Evolutionary conservation across 2,329 filamentous ascomycete species (phyloP), one percentile per base, ranked within the genome.

Genomic region (Bretziella fagacearum): DNA sequence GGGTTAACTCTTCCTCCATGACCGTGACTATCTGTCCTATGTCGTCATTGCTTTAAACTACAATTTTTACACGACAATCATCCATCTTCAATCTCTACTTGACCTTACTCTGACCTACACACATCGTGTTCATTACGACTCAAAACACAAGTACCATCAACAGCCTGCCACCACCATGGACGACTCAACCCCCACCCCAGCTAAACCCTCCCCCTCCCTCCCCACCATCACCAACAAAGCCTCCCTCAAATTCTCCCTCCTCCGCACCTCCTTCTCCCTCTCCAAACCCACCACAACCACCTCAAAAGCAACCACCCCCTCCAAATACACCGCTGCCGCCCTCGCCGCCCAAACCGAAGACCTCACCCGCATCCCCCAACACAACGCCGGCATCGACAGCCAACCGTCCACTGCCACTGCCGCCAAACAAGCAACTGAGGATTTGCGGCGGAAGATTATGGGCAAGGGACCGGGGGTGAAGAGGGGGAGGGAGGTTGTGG

Each of bases 91-190:
- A 20, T 6, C 35, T 39, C 3, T 6, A 39, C 18, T 8, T 10
- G 3, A 20, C n/a, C n/a, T n/a, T n/a, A n/a, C n/a, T n/a, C n/a
- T n/a, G n/a, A n/a, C n/a, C n/a, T n/a, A n/a, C 30, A 13, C 18
- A 33, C 30, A n/a, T n/a, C 30, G 30, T 33, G n/a, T 33, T 17
- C n/a, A 33, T 33, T 11, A 6, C 30, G 11, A 33, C 18, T 11
- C n/a, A 43, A 29, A 43, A 43, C 18, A 15, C 15, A n/a, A n/a
- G n/a, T n/a, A n/a, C n/a, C n/a, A n/a, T n/a, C n/a, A n/a, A n/a
- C n/a, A n/a, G n/a, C n/a, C n/a, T n/a, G n/a, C 40, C 64, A 95
- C 91, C 2, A 81, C 96, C 58, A 89, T 89, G 27, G 80, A 72
- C 48, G 86, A 89, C 2, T 76, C 73, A 15, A 66, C 77, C 3